Evolutionary conservation across 225 moss, liverwort and hornwort genomes (phyloP).

Genomic region (Polytrichum commune): DNA sequence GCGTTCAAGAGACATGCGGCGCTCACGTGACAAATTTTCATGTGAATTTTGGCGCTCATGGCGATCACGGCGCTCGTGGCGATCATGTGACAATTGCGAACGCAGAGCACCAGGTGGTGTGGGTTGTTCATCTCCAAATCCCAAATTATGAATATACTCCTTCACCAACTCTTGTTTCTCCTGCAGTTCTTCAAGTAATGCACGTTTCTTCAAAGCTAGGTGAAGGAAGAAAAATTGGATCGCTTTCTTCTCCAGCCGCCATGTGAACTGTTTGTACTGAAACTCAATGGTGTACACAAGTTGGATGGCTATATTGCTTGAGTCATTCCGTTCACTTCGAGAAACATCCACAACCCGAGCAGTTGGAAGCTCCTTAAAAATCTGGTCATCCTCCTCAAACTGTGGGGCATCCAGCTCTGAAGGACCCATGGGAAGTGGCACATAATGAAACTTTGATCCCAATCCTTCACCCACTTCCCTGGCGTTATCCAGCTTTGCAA

Average conservation of each 20-base stretch:
- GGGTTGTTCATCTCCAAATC: constrained; percentile 50
- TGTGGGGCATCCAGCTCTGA: constrained; percentile 5
- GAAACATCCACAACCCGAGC: constrained; percentile 45
- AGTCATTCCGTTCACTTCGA: constrained; percentile 45
- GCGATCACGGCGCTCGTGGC: background rate
- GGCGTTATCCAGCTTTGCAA: constrained; percentile 34
- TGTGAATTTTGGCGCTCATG: constrained; percentile 26
- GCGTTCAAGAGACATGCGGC: constrained; percentile 26
- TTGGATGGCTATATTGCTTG: constrained; percentile 41
- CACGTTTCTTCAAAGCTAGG: constrained; percentile 43
- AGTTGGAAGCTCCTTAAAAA: constrained; percentile 40
- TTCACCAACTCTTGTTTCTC: constrained; percentile 51
- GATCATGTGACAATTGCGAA: constrained; percentile 21
- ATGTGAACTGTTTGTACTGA: constrained; percentile 42
- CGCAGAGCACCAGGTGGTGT: constrained; percentile 15
- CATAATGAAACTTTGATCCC: constrained; percentile 43
- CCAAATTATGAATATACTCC: constrained; percentile 49
- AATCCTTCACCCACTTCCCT: constrained; percentile 39
- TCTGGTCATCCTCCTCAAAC: constrained; percentile 21
- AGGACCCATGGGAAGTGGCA: constrained; percentile 46
- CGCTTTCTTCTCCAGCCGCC: constrained; percentile 47
- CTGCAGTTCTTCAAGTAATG: constrained; percentile 44
- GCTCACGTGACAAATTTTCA: constrained; percentile 18
- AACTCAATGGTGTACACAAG: constrained; percentile 46
- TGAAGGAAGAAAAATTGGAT: constrained; percentile 48